A percentile compares a stretch with the other conserved stretches of the same genome.
These are phyloP conservation scores for Spirogloea muscicola DNA, from an alignment of 139 green algal species.

Conservation along the genomic window DNA sequence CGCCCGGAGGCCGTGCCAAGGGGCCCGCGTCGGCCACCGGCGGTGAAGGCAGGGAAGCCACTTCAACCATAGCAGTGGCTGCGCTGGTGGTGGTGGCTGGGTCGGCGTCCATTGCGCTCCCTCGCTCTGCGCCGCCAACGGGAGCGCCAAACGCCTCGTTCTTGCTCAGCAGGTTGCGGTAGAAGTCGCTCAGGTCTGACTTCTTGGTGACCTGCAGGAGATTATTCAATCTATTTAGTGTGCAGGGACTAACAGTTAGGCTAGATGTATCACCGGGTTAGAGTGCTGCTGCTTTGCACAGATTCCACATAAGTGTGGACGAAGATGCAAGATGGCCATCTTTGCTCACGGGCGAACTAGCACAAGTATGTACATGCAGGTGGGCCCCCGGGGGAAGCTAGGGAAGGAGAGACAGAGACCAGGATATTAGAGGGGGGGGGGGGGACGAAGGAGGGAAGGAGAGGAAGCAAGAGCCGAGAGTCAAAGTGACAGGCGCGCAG, in stretches of 20 bases:
- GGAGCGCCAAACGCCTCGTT: constrained; percentile 70
- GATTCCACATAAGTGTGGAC: too few relatives aligned
- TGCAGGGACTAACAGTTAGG: too few relatives aligned
- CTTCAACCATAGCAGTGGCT: too few relatives aligned
- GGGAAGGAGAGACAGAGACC: background rate
- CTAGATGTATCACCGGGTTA: too few relatives aligned
- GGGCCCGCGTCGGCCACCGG: too few relatives aligned
- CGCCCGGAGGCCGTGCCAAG: background rate
- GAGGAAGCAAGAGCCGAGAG: background rate
- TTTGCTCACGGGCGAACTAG: background rate
- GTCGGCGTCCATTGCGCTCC: background rate
- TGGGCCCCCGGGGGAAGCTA: background rate
- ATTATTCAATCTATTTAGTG: too few relatives aligned
- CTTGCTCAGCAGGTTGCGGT: constrained; percentile 73
- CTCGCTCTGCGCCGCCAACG: background rate
- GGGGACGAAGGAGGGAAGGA: background rate
- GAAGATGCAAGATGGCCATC: too few relatives aligned
- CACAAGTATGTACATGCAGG: background rate
- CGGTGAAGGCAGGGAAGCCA: too few relatives aligned
- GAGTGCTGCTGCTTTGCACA: too few relatives aligned
- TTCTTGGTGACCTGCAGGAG: constrained; percentile 50
- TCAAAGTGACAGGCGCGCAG: too few relatives aligned
- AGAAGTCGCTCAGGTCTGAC: constrained; percentile 83
- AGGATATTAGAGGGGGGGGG: background rate
- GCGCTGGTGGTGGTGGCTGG: background rate